Base-by-base conservation (phyloP, 2,329 filamentous ascomycete species). In the Hortaea werneckii region DNA sequence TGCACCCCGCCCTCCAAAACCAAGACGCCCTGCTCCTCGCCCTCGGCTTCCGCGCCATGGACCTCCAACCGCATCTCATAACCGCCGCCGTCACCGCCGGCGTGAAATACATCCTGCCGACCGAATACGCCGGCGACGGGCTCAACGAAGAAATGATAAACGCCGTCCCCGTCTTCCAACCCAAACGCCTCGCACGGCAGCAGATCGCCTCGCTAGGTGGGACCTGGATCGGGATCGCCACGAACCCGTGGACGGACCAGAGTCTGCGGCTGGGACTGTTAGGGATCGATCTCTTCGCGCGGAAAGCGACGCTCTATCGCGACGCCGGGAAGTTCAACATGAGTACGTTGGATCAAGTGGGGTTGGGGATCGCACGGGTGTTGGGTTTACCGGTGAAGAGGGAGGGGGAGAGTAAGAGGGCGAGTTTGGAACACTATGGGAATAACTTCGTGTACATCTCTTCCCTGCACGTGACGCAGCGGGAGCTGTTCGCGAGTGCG, bases 261-360 rank as follows among this genome's bases (percentile, higher is more conserved):
- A 37, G 29, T 8, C 13, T 43, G 29, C 30, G 74, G 70, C 71
- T 10, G 62, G 45, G 43, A 11, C 68, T 75, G 41, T 58, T 78
- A 42, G 63, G 61, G 11, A 53, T 66, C 43, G 46, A 59, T 42
- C 29, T 58, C 10, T 29, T 32, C 6, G 44, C 50, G 9, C 44
- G 46, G 7, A 54, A 47, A 30, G 58, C 54, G 6, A 57, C 37
- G 12, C 61, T 62, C n/a, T 68, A 64, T 58, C 13, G 48, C 26
- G 55, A 57, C 8, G 58, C 57, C 37, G 65, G 64, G 45, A 55
- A 54, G 6, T 58, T 67, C 45, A 63, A 61, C 37, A 63, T 57
- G 4, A 53, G 54, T 8, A 66, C 65, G 1, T 59, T 60, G 55
- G 42, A 50, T 1, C 60, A 63, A 41, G 56, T 57, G 12, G 65